Conservation (phyloP, 2,329 filamentous ascomycete genomes). For the Coleophoma eucalyptorum region DNA sequence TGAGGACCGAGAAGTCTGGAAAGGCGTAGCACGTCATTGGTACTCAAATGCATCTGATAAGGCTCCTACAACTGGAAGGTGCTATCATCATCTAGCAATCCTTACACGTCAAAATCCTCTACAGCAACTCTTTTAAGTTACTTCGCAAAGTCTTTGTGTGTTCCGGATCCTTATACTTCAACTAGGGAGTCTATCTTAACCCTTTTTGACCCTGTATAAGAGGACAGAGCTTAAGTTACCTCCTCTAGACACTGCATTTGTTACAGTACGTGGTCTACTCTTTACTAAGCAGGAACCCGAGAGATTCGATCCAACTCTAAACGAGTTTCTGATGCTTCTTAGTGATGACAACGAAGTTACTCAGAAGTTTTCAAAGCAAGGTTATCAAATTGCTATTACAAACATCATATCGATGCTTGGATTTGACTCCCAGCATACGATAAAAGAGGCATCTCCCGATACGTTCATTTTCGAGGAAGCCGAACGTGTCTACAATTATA, state of each 20-base stretch:
- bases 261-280: constrained; percentile 60
- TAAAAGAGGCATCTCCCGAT: neutral
- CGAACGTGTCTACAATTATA: constrained; percentile 14
- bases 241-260: constrained; percentile 54
- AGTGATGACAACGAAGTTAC: constrained; percentile 42
- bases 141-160: constrained; percentile 65
- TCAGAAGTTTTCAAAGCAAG: constrained; percentile 40
- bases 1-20: constrained; percentile 76
- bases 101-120: constrained; percentile 63
- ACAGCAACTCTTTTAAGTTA: constrained; percentile 67
- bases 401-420: constrained; percentile 25
- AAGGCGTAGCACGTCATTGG: constrained; percentile 75
- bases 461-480: constrained; percentile 14
- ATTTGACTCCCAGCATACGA: constrained; percentile 22
- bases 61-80: constrained; percentile 67
- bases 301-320: constrained; percentile 38
- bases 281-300: constrained; percentile 50
- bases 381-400: constrained; percentile 54
- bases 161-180: constrained; percentile 52
- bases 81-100: constrained; percentile 88
- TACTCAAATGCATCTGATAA: constrained; percentile 73
- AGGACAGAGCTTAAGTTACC: constrained; percentile 32
- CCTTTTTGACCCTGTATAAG: constrained; percentile 53
- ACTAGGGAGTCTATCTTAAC: constrained; percentile 65
- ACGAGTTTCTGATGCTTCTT: constrained; percentile 50